Evolutionary conservation across 306 rosid species (phyloP).

Genomic region (Begonia fuchsioides): DNA sequence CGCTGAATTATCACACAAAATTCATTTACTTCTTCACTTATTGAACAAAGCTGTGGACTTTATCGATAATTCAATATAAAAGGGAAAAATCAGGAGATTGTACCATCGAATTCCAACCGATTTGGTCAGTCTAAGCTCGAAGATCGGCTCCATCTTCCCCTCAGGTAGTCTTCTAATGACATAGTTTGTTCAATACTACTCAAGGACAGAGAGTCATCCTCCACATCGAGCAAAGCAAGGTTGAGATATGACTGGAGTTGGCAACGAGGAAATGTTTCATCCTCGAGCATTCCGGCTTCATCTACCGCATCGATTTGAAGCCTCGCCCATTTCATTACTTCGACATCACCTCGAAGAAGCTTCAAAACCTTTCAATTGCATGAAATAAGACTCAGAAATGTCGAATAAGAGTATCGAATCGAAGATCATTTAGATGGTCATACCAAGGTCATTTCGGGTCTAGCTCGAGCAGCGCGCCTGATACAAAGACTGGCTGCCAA

Average conservation of each 20-base stretch:
- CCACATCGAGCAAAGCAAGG: slow-evolving; percentile 85
- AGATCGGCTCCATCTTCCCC: slow-evolving; percentile 84
- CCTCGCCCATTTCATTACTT: slow-evolving; percentile 70
- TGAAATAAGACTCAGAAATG: no score
- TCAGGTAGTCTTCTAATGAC: slow-evolving; percentile 70
- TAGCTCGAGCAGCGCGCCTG: slow-evolving; percentile 69
- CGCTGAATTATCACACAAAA: no score
- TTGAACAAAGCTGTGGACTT: no score
- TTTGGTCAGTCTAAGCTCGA: slow-evolving; percentile 75
- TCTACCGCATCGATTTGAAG: slow-evolving; percentile 34
- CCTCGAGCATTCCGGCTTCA: slow-evolving; percentile 32
- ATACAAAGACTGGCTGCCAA: slow-evolving; percentile 85
- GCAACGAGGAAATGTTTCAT: slow-evolving; percentile 50
- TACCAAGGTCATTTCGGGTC: slow-evolving; percentile 84
- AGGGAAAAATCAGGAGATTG: slow-evolving; percentile 11
- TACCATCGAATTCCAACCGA: slow-evolving; percentile 8
- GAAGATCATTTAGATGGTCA: slow-evolving; percentile 16
- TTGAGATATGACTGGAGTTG: slow-evolving; percentile 73
- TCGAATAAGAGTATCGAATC: no score
- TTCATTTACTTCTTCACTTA: no score
- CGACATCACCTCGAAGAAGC: slow-evolving; percentile 68
- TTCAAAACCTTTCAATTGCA: slow-evolving; percentile 33
- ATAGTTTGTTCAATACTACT: slow-evolving; percentile 68
- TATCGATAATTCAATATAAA: slow-evolving; percentile 21
- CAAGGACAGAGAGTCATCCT: slow-evolving; percentile 76